Conservation (phyloP, 1,139 yeast species). For the Zygoascus meyerae region DNA sequence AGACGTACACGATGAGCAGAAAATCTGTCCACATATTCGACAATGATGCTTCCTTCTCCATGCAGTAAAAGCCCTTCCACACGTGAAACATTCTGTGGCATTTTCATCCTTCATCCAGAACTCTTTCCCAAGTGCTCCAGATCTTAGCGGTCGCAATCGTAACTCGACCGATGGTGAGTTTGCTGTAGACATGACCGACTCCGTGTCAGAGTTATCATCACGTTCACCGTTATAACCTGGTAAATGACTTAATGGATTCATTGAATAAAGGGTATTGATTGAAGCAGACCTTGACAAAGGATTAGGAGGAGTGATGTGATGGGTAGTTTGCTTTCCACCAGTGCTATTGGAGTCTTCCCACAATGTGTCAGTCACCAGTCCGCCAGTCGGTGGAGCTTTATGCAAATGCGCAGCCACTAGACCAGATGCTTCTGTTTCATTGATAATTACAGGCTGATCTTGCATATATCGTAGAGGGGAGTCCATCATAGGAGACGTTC, state of each 20-base stretch:
- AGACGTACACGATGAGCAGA: conserved; percentile 80
- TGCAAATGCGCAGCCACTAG: conserved; percentile 11
- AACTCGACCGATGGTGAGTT: not conserved
- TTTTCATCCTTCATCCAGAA: conserved; percentile 93
- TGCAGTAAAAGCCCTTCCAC: conserved; percentile 57
- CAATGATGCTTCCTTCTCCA: conserved; percentile 94
- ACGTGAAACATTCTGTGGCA: conserved; percentile 73
- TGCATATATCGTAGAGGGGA: conserved; percentile 13
- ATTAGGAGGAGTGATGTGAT: not conserved
- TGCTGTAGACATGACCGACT: conserved; percentile 23
- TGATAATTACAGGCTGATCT: conserved; percentile 5
- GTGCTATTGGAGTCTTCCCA: conserved; percentile 3
- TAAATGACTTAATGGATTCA: conserved; percentile 24
- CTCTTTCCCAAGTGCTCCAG: conserved; percentile 41
- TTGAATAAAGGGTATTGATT: conserved; percentile 21
- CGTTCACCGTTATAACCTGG: conserved; percentile 27
- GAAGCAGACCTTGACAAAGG: conserved; percentile 24
- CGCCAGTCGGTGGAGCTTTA: conserved; percentile 16
- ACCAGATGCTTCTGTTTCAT: not conserved
- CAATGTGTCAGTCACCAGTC: not conserved
- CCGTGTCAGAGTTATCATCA: conserved; percentile 30
- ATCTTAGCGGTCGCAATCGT: conserved; percentile 11
- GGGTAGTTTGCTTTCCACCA: not conserved
- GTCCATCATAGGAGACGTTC: conserved; percentile 8
- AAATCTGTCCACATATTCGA: conserved; percentile 91